A percentile compares a stretch with the other conserved stretches of the same genome.
phyloP scores from a whole-genome alignment of 495 filamentous ascomycete species.

The Talaromyces nanjingensis region DNA sequence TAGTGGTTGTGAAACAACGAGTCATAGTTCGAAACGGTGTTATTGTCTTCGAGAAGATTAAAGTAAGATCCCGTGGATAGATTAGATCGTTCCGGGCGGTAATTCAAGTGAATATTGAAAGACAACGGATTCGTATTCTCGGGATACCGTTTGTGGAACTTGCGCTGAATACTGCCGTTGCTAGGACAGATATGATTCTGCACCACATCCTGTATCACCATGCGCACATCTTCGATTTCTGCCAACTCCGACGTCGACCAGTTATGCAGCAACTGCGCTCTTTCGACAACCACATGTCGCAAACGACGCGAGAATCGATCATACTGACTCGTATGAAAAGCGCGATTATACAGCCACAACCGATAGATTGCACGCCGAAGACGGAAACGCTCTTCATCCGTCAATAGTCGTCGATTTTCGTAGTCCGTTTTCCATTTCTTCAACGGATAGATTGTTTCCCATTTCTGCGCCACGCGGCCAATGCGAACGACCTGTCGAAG shows the following conservation, averaged over 20 bases:
- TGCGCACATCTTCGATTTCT: conserved; percentile 49
- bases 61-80: conserved; percentile 4
- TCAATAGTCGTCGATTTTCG: conserved; percentile 56
- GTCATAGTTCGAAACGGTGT: background rate
- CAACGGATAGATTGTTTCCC: conserved; percentile 62
- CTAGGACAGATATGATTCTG: conserved; percentile 52
- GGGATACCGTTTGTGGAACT: conserved; percentile 48
- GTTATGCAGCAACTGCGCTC: conserved; percentile 50
- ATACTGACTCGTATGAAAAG: conserved; percentile 46
- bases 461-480: conserved; percentile 53
- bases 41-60: background rate
- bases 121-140: conserved; percentile 40
- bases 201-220: conserved; percentile 44
- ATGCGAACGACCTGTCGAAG: conserved; percentile 50
- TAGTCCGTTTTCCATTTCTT: conserved; percentile 58
- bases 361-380: conserved; percentile 63
- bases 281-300: conserved; percentile 35
- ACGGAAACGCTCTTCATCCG: conserved; percentile 44
- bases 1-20: conserved; percentile 5
- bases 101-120: conserved; percentile 49
- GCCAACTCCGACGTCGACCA: conserved; percentile 47
- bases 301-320: conserved; percentile 40
- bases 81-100: conserved; percentile 21
- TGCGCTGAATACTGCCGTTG: conserved; percentile 51
- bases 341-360: conserved; percentile 58